A percentile compares a stretch with the other conserved stretches of the same genome.
phyloP scores from a whole-genome alignment of 2,329 filamentous ascomycete species.

The Venturia effusa region DNA sequence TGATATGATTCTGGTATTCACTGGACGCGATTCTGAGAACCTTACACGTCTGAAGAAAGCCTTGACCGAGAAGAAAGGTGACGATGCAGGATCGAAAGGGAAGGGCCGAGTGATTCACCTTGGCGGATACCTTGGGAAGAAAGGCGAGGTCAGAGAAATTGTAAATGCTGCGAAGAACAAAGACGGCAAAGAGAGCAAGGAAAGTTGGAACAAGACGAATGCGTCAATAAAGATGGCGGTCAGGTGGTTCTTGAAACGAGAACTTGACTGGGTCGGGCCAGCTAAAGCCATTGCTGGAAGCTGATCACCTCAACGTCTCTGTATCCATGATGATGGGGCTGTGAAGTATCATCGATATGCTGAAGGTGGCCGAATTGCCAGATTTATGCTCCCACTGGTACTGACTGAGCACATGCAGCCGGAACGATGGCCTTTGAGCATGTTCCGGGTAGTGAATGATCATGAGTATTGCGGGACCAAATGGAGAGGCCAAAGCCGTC shows the following conservation, averaged over 20 bases:
- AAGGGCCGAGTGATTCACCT: conserved; percentile 2
- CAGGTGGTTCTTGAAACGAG: background rate
- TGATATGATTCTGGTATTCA: conserved; percentile 8
- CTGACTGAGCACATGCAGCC: background rate
- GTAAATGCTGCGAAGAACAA: background rate
- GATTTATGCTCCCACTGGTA: background rate
- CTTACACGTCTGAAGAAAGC: background rate
- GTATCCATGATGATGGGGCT: background rate
- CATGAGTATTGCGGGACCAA: no score
- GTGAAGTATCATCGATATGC: background rate
- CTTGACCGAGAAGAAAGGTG: background rate
- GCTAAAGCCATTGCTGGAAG: background rate
- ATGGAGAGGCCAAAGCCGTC: no score
- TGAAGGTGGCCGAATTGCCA: no score
- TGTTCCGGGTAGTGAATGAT: no score
- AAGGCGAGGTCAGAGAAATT: background rate
- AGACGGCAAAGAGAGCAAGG: conserved; percentile 5
- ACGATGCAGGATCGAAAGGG: background rate
- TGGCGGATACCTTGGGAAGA: background rate
- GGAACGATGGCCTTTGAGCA: no score
- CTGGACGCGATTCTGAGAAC: background rate
- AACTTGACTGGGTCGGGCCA: conserved; percentile 1
- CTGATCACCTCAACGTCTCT: background rate
- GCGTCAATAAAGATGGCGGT: conserved; percentile 4
- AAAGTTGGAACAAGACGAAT: conserved; percentile 8